Evolutionary conservation across 768 basidiomycete genomes (phyloP).

Genomic region (Aureoboletus auriporus): DNA sequence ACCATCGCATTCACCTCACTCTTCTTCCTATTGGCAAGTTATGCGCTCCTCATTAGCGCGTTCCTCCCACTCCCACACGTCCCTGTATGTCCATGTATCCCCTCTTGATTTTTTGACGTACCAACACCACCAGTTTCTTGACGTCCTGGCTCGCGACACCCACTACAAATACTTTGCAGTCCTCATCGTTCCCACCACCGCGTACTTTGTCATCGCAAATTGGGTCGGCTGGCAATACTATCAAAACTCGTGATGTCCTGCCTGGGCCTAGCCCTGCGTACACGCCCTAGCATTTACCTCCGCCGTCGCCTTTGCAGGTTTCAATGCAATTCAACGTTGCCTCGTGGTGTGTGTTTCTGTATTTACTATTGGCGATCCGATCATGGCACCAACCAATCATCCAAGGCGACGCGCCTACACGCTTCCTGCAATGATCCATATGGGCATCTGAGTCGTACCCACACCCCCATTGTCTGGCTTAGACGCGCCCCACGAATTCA

Average conservation of each 20-base stretch:
- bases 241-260: constrained; percentile 66
- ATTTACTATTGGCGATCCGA: constrained; percentile 16
- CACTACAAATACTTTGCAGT: constrained; percentile 90
- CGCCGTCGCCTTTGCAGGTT: neutral
- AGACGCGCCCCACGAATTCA: neutral
- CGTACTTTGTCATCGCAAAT: constrained; percentile 94
- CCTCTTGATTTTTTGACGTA: constrained; percentile 18
- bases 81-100: constrained; percentile 37
- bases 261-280: neutral
- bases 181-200: constrained; percentile 73
- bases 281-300: neutral
- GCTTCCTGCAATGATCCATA: constrained; percentile 21
- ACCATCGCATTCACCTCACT: constrained; percentile 42
- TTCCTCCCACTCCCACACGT: constrained; percentile 53
- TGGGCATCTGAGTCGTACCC: constrained; percentile 5
- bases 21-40: constrained; percentile 56
- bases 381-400: constrained; percentile 12
- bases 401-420: constrained; percentile 14
- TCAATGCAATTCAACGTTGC: constrained; percentile 15
- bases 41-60: constrained; percentile 63
- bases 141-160: constrained; percentile 61
- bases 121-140: constrained; percentile 47
- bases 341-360: constrained; percentile 18
- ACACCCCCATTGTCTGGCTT: neutral
- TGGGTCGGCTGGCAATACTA: constrained; percentile 99